Evolutionary conservation across 768 basidiomycete genomes (phyloP), one percentile per base, ranked within the genome.

Genomic region (Suillus subalutaceus): DNA sequence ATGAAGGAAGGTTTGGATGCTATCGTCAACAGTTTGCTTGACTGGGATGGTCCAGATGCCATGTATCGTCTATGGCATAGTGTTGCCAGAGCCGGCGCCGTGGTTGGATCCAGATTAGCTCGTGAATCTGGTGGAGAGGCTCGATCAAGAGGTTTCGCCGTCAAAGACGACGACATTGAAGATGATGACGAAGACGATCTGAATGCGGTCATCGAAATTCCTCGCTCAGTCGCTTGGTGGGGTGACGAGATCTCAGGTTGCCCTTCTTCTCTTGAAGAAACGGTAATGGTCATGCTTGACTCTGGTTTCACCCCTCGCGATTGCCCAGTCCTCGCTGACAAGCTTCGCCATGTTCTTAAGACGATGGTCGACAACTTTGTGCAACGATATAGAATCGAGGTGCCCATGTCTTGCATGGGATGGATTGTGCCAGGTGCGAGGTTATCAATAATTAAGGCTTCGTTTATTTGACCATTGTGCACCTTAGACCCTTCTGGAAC

Each of bases 221-320:
- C 83, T 50, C 75, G 76, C 2, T 90, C 89, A n/a, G 77, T 79
- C 23, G 87, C 89, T 1, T 90, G 89, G 88, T 90, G 88, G 88
- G 79, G 78, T n/a, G 89, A 91, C 66, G 81, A 86, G 30, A 77
- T 86, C 38, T 88, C 88, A 59, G 90, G 81, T 35, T 78, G 74
- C 48, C 90, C 90, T 0, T 89, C 89, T 1, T 76, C 80, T 26
- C 77, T 91, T 4, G 88, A 87, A 68, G 90, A 92, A 72, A 90
- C 88, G 0, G 76, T 75, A 32, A 79, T 91, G 80, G 76, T 75
- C 6, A 76, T 90, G 23, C 73, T 91, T 1, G 88, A 86, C 71
- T 72, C 86, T 13, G 88, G 89, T 0, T 90, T 92, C 69, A 78
- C 72, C 6, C 90, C 90, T 0, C 65, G 78, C 48, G 74, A 70